Conservation (phyloP, 805 yeast genomes). For the Saccharomyces eubayanus region DNA sequence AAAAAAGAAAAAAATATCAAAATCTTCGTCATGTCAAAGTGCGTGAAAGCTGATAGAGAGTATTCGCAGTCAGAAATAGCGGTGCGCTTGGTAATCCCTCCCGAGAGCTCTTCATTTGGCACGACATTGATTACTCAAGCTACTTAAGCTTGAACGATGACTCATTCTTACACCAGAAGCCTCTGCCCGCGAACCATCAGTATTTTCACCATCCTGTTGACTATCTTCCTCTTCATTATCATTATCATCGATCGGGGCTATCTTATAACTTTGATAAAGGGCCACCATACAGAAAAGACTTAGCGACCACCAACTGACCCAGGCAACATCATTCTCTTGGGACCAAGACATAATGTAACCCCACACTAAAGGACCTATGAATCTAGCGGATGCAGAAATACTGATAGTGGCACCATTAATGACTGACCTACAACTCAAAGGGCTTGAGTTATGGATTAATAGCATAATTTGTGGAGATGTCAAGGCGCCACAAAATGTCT, state of each 20-base stretch:
- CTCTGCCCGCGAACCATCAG: background rate
- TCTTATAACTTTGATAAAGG: constrained; percentile 24
- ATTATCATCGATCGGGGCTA: constrained; percentile 24
- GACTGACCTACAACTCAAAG: constrained; percentile 47
- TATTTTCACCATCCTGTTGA: constrained; percentile 5
- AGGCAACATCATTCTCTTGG: constrained; percentile 23
- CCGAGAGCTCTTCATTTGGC: background rate
- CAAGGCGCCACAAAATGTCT: constrained; percentile 38
- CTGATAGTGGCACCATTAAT: constrained; percentile 52
- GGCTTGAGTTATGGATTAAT: constrained; percentile 47
- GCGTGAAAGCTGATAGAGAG: too few relatives aligned
- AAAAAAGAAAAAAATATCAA: too few relatives aligned
- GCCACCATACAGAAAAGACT: constrained; percentile 23
- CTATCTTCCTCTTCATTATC: constrained; percentile 15
- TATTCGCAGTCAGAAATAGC: background rate
- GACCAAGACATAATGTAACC: constrained; percentile 39
- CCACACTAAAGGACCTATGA: constrained; percentile 49
- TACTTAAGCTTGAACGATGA: constrained; percentile 7
- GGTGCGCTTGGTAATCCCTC: background rate
- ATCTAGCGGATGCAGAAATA: constrained; percentile 46
- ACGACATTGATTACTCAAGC: constrained; percentile 4
- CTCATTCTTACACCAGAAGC: background rate
- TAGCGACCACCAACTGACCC: constrained; percentile 31
- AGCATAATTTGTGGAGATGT: constrained; percentile 47
- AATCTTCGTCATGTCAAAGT: too few relatives aligned